phyloP scores from a whole-genome alignment of 495 filamentous ascomycete genomes.

The Letharia columbiana region DNA sequence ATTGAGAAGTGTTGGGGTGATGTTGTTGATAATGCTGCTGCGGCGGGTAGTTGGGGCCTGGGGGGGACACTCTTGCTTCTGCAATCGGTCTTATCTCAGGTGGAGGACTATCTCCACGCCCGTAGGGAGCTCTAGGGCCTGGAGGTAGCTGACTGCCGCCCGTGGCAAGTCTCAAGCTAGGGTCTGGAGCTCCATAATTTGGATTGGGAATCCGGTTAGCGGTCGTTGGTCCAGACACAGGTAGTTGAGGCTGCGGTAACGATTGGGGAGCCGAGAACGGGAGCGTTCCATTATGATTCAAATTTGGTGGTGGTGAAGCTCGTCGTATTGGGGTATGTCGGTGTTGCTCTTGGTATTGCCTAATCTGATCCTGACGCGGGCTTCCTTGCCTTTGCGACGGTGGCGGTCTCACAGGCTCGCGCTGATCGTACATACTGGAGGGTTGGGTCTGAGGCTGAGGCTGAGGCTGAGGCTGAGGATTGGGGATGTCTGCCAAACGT shows the following conservation, averaged over 20 bases:
- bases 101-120: slow-evolving; percentile 61
- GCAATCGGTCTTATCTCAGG: slow-evolving; percentile 79
- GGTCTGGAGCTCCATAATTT: slow-evolving; percentile 51
- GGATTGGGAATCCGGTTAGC: slow-evolving; percentile 61
- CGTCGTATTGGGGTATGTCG: slow-evolving; percentile 47
- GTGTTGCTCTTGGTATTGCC: slow-evolving; percentile 64
- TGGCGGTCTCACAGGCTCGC: slow-evolving; percentile 57
- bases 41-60: slow-evolving; percentile 72
- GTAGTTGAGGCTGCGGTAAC: slow-evolving; percentile 54
- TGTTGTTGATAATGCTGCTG: slow-evolving; percentile 68
- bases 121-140: slow-evolving; percentile 46
- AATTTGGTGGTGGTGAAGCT: slow-evolving; percentile 56
- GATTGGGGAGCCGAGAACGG: slow-evolving; percentile 54
- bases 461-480: slow-evolving; percentile 46
- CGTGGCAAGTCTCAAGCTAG: slow-evolving; percentile 47
- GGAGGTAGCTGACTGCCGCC: slow-evolving; percentile 41
- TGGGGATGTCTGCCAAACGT: slow-evolving; percentile 63
- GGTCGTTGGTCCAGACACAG: slow-evolving; percentile 42
- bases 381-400: slow-evolving; percentile 59
- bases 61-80: slow-evolving; percentile 77
- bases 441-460: slow-evolving; percentile 50
- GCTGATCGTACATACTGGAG: slow-evolving; percentile 68
- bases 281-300: slow-evolving; percentile 45
- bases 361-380: slow-evolving; percentile 59
- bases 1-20: slow-evolving; percentile 55